Conservation (phyloP, 78 protist genomes). For the Creolimax fragrantissima region DNA sequence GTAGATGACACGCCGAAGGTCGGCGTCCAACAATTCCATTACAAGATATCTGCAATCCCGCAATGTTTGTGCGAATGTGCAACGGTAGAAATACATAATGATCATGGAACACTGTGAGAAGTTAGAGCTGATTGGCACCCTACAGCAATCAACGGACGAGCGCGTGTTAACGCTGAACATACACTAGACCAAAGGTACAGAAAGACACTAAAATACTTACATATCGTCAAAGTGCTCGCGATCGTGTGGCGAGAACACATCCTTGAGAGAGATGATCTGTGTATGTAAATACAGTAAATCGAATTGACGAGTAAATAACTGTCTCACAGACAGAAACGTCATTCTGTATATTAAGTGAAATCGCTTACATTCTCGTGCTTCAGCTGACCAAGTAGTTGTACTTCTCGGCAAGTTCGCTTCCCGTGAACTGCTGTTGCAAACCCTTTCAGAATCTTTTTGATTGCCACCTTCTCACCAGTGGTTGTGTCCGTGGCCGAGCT, state of each 20-base stretch:
- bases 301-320: neutral
- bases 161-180: no score
- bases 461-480: conserved; percentile 4
- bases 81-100: neutral
- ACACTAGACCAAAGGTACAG: no score
- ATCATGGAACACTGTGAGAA: no score
- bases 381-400: conserved; percentile 12
- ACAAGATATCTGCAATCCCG: neutral
- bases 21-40: conserved; percentile 18
- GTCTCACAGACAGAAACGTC: neutral
- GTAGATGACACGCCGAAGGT: conserved; percentile 19
- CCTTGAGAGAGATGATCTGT: conserved; percentile 6
- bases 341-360: no score
- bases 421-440: neutral
- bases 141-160: no score
- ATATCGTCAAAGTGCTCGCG: neutral
- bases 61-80: neutral
- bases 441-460: conserved; percentile 23
- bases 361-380: conserved; percentile 23
- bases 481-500: neutral
- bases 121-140: no score
- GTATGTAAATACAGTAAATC: neutral
- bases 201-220: neutral
- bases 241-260: neutral
- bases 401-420: conserved; percentile 32